phyloP scores from a whole-genome alignment of 352 stramenopile species.

The Phytophthora chlamydospora region DNA sequence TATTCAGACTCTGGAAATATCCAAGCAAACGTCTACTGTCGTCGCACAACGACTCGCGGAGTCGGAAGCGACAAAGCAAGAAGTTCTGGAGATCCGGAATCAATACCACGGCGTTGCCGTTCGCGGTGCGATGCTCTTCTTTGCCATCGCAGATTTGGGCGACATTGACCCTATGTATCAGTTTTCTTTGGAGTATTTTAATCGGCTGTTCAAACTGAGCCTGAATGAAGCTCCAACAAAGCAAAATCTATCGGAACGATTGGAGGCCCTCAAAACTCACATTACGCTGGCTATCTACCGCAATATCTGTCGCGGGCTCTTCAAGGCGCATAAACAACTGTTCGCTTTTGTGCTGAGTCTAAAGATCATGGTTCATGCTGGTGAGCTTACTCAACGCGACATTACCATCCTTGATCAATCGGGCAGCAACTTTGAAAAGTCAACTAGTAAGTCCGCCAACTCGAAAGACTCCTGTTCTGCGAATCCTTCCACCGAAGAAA shows the following conservation, averaged over 20 bases:
- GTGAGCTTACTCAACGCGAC: conserved; percentile 42
- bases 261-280: conserved; percentile 49
- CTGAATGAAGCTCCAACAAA: conserved; percentile 46
- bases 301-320: conserved; percentile 77
- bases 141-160: conserved; percentile 63
- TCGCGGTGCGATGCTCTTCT: conserved; percentile 74
- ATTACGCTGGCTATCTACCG: conserved; percentile 64
- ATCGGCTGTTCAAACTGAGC: conserved; percentile 65
- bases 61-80: conserved; percentile 62
- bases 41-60: conserved; percentile 62
- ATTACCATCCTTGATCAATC: conserved; percentile 44
- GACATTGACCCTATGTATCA: conserved; percentile 82
- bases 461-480: neutral
- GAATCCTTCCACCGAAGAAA: conserved; percentile 14
- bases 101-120: conserved; percentile 63
- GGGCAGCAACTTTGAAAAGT: conserved; percentile 3
- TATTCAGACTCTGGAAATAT: conserved; percentile 64
- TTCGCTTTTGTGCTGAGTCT: conserved; percentile 70
- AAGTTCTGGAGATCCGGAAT: conserved; percentile 68
- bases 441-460: neutral
- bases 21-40: conserved; percentile 68
- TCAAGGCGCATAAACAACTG: conserved; percentile 67
- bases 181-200: conserved; percentile 81
- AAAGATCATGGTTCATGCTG: conserved; percentile 54
- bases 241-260: conserved; percentile 32